Evolutionary conservation across 106 monocot species (phyloP), one percentile per base, ranked within the genome.

Genomic region (Posidonia australis): DNA sequence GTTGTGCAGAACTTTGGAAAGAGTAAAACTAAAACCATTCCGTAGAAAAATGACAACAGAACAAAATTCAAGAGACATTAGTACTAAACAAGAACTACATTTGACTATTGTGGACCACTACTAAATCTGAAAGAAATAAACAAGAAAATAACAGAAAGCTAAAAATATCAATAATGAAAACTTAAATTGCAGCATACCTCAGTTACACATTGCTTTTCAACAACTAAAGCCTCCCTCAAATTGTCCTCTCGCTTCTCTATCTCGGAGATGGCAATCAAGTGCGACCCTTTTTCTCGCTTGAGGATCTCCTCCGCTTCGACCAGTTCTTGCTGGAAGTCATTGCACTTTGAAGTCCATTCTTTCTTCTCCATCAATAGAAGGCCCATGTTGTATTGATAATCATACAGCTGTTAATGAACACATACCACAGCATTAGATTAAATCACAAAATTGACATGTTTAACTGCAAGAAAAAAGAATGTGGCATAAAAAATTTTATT

Each of bases 351-450:
- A 46, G 76, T 60, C 84, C 84, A 87, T n/a, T 96, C 87, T 56
- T 90, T 96, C 68, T 90, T 96, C 68, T 96, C 90, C 68, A 96
- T 96, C 64, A 96, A 69, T 12, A 96, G 76, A 70, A 96, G 80
- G 11, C 94, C 94, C 94, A 96, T 86, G 49, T 87, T 84, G 52
- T 84, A 87, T 62, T 90, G 89, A 26, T 90, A 96, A 12, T 90
- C 86, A 68, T 96, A 84, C 45, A 84, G 82, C 94, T 96, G 86
- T 48, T 65, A 69, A 29, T 10, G 42, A 49, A 51, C 9, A 21
- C 51, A 32, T 4, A 26, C 27, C 10, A 51, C 16, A 52, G 3
- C 7, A 53, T 53, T 47, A 16, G 18, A 24, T 1, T 1, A 36
- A 36, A 36, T 36, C n/a, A n/a, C n/a, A n/a, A n/a, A n/a, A n/a